A percentile compares a stretch with the other conserved stretches of the same genome.
phyloP scores from a whole-genome alignment of 2,329 filamentous ascomycete genomes.

The Sclerotinia sclerotiorum region DNA sequence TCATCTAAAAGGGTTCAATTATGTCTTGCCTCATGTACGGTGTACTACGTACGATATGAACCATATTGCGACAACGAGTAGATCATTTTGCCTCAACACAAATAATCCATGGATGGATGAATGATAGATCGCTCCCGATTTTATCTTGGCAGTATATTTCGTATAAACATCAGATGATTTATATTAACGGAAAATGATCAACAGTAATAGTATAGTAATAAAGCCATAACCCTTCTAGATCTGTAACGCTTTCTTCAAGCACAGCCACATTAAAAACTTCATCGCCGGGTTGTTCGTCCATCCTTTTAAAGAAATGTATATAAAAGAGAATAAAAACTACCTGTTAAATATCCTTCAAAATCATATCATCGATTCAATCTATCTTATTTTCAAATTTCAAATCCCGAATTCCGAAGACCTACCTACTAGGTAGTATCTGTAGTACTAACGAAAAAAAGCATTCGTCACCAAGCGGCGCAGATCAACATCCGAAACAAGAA shows the following conservation, averaged over 20 bases:
- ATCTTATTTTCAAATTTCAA: background rate
- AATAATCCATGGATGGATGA: background rate
- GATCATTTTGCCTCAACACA: background rate
- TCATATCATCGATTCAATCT: too few relatives aligned
- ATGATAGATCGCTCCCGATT: background rate
- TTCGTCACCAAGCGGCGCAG: background rate
- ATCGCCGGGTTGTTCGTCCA: background rate
- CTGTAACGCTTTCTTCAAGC: background rate
- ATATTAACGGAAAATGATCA: background rate
- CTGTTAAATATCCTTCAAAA: too few relatives aligned
- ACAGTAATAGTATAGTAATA: too few relatives aligned
- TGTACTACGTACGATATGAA: background rate
- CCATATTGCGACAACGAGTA: slow-evolving; percentile 2
- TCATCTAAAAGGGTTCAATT: background rate
- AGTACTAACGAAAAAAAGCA: too few relatives aligned
- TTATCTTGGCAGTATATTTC: background rate
- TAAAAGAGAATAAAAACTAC: too few relatives aligned
- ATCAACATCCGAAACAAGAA: slow-evolving; percentile 1
- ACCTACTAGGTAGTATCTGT: too few relatives aligned
- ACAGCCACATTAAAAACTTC: background rate
- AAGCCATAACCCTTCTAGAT: background rate
- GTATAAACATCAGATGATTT: slow-evolving; percentile 7
- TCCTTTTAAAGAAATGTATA: too few relatives aligned
- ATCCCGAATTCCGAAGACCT: background rate
- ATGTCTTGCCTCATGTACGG: background rate